A percentile compares a stretch with the other conserved stretches of the same genome.
Conservation (phyloP, 2,329 filamentous ascomycete species). For the Plenodomus biglobosus region DNA sequence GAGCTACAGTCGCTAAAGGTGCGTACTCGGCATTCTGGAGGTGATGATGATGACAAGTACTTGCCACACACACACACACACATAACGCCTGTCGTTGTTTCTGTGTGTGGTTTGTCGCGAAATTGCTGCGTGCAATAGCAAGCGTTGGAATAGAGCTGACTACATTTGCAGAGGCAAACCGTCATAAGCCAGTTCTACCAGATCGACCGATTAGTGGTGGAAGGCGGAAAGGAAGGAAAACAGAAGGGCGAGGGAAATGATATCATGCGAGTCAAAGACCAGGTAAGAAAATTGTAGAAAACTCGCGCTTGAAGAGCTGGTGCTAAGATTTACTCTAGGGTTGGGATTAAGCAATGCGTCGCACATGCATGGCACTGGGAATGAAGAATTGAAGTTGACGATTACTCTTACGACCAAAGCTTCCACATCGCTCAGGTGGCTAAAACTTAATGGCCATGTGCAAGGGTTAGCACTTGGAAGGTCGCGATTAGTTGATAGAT, state of each 20-base stretch:
- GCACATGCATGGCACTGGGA: not conserved
- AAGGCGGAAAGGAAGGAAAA: conserved; percentile 79
- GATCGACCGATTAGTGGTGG: conserved; percentile 86
- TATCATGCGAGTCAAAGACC: conserved; percentile 75
- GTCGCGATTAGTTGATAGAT: not conserved
- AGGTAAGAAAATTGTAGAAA: conserved; percentile 56
- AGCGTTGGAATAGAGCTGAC: conserved; percentile 39
- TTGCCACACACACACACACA: not conserved
- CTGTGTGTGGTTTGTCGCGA: not conserved
- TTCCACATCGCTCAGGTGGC: not conserved
- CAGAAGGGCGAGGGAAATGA: conserved; percentile 66
- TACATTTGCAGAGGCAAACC: conserved; percentile 77
- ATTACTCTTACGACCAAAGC: not conserved
- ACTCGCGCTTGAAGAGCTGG: not conserved
- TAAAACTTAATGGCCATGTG: not conserved
- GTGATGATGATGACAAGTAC: not conserved
- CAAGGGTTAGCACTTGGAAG: not conserved
- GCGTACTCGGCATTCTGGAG: conserved; percentile 31
- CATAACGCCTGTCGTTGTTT: not conserved
- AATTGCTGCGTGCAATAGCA: not conserved
- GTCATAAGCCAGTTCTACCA: conserved; percentile 94
- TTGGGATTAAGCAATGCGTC: conserved; percentile 3
- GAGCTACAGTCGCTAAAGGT: conserved; percentile 93
- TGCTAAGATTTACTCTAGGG: not conserved
- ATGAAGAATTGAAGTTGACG: not conserved